These are phyloP conservation scores for Botrytis galanthina DNA, from an alignment of 2,329 filamentous ascomycete species.

Conservation along the genomic window DNA sequence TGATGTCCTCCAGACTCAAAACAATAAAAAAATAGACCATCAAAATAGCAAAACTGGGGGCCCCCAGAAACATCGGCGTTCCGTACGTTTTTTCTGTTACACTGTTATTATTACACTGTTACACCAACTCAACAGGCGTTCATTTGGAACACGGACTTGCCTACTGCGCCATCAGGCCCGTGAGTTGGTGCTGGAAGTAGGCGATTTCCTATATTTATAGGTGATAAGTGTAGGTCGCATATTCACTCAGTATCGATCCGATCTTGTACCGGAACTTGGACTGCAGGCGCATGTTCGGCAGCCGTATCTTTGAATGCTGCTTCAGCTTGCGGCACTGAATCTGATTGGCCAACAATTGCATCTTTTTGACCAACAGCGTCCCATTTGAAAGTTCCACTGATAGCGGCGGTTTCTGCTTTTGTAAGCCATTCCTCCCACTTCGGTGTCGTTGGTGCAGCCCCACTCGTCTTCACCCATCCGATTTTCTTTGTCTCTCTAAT, in stretches of 20 bases:
- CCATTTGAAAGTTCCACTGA: slow-evolving; percentile 42
- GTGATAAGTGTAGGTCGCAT: background rate
- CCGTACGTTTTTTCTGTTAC: background rate
- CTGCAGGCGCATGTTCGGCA: slow-evolving; percentile 33
- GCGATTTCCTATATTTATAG: background rate
- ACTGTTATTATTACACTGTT: background rate
- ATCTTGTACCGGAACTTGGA: slow-evolving; percentile 28
- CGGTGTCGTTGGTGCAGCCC: slow-evolving; percentile 51
- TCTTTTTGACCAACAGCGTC: slow-evolving; percentile 50
- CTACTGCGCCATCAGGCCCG: background rate
- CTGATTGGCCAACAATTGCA: slow-evolving; percentile 42
- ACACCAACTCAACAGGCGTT: background rate
- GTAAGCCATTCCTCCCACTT: slow-evolving; percentile 54
- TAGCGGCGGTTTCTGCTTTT: slow-evolving; percentile 47
- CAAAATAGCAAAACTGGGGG: background rate
- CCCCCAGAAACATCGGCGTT: background rate
- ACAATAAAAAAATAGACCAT: background rate
- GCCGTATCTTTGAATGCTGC: slow-evolving; percentile 25
- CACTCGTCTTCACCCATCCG: slow-evolving; percentile 52
- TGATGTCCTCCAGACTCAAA: background rate
- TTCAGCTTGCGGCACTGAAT: slow-evolving; percentile 20
- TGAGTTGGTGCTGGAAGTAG: background rate
- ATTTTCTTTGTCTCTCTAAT: slow-evolving; percentile 53
- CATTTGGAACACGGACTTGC: background rate
- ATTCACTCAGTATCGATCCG: slow-evolving; percentile 4